Conservation (phyloP, 495 filamentous ascomycete genomes). For the Penicillium nucicola region DNA sequence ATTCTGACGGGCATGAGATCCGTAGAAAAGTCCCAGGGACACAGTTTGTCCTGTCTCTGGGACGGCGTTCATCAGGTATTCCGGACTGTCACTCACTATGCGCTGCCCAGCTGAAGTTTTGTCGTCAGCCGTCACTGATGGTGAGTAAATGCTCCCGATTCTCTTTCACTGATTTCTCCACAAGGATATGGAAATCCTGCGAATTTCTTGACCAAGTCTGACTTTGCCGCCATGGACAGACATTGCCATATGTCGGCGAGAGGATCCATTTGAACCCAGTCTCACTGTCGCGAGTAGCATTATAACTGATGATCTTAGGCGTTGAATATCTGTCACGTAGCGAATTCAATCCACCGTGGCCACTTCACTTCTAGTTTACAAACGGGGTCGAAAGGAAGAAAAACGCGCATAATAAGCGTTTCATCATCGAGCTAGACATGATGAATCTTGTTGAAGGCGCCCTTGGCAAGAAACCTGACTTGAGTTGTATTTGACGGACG, state of each 20-base stretch:
- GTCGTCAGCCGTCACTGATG: too few relatives aligned
- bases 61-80: too few relatives aligned
- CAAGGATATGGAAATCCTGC: too few relatives aligned
- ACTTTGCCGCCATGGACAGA: conserved; percentile 16
- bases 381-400: conserved; percentile 51
- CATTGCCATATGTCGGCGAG: conserved; percentile 37
- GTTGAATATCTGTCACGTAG: conserved; percentile 45
- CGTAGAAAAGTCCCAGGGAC: neutral
- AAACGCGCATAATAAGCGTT: conserved; percentile 45
- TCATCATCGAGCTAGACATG: conserved; percentile 3
- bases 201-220: conserved; percentile 1
- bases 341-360: conserved; percentile 50
- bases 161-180: too few relatives aligned
- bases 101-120: too few relatives aligned
- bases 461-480: conserved; percentile 5
- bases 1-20: neutral
- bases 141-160: too few relatives aligned
- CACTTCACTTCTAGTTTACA: conserved; percentile 54
- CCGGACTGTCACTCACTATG: too few relatives aligned
- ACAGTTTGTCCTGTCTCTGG: neutral
- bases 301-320: conserved; percentile 45
- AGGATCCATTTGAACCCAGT: conserved; percentile 61
- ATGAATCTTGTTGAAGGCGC: conserved; percentile 11
- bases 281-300: conserved; percentile 41
- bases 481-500: conserved; percentile 1